phyloP scores from a whole-genome alignment of 768 basidiomycete species.

The Termitomyces sp. region DNA sequence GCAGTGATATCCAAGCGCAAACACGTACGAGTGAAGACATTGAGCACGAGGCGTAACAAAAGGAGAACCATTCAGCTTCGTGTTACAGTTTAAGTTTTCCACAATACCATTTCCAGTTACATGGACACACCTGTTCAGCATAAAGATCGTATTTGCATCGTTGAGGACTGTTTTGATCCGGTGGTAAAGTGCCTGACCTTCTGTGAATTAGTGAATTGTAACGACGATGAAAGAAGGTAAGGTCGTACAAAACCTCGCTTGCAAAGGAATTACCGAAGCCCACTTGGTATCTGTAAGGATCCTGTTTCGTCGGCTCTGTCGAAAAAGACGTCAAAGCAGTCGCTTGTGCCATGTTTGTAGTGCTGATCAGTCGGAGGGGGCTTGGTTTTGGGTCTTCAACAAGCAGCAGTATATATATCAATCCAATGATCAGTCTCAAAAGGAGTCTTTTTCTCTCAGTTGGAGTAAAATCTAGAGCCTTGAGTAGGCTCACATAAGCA shows the following conservation, averaged over 20 bases:
- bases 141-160: constrained; percentile 62
- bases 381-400: background rate
- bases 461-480: background rate
- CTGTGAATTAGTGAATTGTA: background rate
- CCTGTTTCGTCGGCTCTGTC: constrained; percentile 34
- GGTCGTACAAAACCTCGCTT: constrained; percentile 48
- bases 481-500: too few relatives aligned
- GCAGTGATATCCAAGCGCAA: background rate
- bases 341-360: constrained; percentile 23
- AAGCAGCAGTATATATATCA: background rate
- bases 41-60: constrained; percentile 56
- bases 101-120: background rate
- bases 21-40: constrained; percentile 45
- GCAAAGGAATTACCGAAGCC: constrained; percentile 59
- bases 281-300: constrained; percentile 55
- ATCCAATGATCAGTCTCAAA: background rate
- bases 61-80: constrained; percentile 55
- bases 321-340: constrained; percentile 36
- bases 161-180: constrained; percentile 60
- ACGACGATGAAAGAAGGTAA: background rate
- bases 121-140: constrained; percentile 42
- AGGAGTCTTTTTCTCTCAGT: background rate
- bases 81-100: background rate
- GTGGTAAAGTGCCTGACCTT: constrained; percentile 54
- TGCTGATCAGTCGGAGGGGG: background rate